Evolutionary conservation across 2,329 filamentous ascomycete species (phyloP).

Genomic region (Paraphaeosphaeria sporulosa): DNA sequence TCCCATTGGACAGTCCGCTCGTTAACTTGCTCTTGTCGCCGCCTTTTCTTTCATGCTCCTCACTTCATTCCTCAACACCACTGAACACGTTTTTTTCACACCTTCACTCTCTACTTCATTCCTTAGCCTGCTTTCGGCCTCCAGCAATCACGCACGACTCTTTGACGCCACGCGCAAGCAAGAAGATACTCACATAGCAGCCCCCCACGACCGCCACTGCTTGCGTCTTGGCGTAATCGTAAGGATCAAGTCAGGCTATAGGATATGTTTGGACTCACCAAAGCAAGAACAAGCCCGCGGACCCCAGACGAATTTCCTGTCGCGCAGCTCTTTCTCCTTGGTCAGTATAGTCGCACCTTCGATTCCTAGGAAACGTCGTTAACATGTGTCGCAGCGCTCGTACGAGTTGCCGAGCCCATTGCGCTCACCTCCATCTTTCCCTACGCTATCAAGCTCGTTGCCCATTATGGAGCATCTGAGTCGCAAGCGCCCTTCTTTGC

Average conservation of each 20-base stretch:
- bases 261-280: slow-evolving; percentile 67
- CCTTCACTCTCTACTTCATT: not conserved
- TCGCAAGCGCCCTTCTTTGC: slow-evolving; percentile 80
- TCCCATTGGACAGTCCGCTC: not conserved
- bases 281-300: slow-evolving; percentile 62
- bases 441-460: slow-evolving; percentile 62
- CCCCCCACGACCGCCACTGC: slow-evolving; percentile 14
- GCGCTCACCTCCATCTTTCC: slow-evolving; percentile 94
- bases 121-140: slow-evolving; percentile 3
- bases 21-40: slow-evolving; percentile 3
- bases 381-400: slow-evolving; percentile 70
- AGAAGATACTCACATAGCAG: slow-evolving; percentile 24
- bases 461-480: slow-evolving; percentile 46
- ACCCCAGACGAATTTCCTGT: slow-evolving; percentile 80
- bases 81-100: not conserved
- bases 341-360: slow-evolving; percentile 60
- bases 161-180: slow-evolving; percentile 31
- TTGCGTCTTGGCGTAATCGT: slow-evolving; percentile 48
- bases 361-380: not conserved
- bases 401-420: slow-evolving; percentile 90
- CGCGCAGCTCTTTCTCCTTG: slow-evolving; percentile 82
- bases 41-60: slow-evolving; percentile 5
- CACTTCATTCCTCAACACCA: slow-evolving; percentile 13
- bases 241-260: slow-evolving; percentile 60
- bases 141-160: not conserved